A percentile compares a stretch with the other conserved stretches of the same genome.
These are phyloP conservation scores for Picea mariana DNA, from an alignment of 83 land plant species.

Conservation along the genomic window DNA sequence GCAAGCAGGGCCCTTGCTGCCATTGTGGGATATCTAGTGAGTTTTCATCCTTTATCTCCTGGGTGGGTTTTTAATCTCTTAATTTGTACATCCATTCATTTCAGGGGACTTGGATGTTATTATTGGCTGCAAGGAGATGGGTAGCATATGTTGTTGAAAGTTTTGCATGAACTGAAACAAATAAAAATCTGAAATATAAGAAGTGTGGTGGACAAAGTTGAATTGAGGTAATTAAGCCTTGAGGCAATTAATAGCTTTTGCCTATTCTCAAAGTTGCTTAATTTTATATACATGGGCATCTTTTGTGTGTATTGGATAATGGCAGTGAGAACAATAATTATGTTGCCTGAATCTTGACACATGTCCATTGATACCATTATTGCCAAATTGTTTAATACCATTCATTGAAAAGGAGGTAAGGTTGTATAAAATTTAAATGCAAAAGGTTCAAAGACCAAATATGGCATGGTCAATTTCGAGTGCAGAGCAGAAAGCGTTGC, in stretches of 20 bases:
- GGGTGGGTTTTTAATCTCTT: slow-evolving; percentile 4
- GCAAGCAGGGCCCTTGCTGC: slow-evolving; percentile 94
- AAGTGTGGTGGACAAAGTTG: slow-evolving; percentile 11
- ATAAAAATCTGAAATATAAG: not conserved
- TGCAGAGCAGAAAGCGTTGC: not conserved
- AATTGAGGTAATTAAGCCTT: not conserved
- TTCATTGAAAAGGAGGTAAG: not conserved
- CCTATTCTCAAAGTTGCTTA: not conserved
- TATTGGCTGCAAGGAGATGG: slow-evolving; percentile 1
- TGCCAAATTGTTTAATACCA: not conserved
- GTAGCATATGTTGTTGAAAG: slow-evolving; percentile 3
- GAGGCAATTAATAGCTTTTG: slow-evolving; percentile 1
- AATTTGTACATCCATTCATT: not conserved
- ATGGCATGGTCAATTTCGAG: not conserved
- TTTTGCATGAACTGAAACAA: not conserved
- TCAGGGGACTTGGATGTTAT: not conserved
- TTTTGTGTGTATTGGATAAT: not conserved
- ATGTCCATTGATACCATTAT: not conserved
- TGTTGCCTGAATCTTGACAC: not conserved
- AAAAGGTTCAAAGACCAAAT: not conserved
- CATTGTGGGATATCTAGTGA: slow-evolving; percentile 98
- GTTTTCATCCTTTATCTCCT: slow-evolving; percentile 35
- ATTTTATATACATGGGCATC: not conserved
- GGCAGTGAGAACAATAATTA: not conserved
- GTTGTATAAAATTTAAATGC: not conserved